Evolutionary conservation across 768 basidiomycete genomes (phyloP), one percentile per base, ranked within the genome.

Genomic region (Sarcomyxa edulis): DNA sequence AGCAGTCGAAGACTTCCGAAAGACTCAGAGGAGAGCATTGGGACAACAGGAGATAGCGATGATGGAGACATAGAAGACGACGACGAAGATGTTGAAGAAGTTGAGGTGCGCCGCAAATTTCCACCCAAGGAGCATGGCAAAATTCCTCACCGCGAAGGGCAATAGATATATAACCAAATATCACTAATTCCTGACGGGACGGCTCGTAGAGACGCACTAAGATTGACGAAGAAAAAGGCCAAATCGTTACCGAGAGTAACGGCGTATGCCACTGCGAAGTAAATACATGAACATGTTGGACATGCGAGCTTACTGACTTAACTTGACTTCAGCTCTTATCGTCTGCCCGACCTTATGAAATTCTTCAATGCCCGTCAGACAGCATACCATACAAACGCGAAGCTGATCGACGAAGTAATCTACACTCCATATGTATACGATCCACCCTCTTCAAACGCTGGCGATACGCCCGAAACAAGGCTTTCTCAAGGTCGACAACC

Each of bases 231-330:
- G 66, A 93, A 88, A 66, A 95, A 94, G 57, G 91, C 92, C 2
- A 94, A 93, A 56, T 81, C 79, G 9, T 59, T 96, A 9, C 93
- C 93, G 22, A 67, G 94, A 50, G 94, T 94, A n/a, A 96, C 94
- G 2, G 94, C 93, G 4, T 96, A 95, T 60, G 91, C 93, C 30
- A 96, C 92, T 11, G 89, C 93, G 22, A 82, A 75, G 93, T 93
- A 59, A 49, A 69, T 63, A 16, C 32, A 32, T 32, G 14, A 15
- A 7, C 18, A n/a, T 39, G 19, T 23, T 14, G 12, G 26, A 30
- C 22, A 6, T 10, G 22, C 15, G 26, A 21, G 28, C 29, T 28
- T 26, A 28, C 31, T 23, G 10, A 14, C 34, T 26, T 30, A 27
- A 29, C 31, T 29, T 14, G 14, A 24, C 23, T 36, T 21, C 50